Percentiles rank a stretch among this genome's conserved stretches.
Evolutionary conservation across 176 grass and related monocot genomes (phyloP).

Genomic region (Aegilops speltoides): DNA sequence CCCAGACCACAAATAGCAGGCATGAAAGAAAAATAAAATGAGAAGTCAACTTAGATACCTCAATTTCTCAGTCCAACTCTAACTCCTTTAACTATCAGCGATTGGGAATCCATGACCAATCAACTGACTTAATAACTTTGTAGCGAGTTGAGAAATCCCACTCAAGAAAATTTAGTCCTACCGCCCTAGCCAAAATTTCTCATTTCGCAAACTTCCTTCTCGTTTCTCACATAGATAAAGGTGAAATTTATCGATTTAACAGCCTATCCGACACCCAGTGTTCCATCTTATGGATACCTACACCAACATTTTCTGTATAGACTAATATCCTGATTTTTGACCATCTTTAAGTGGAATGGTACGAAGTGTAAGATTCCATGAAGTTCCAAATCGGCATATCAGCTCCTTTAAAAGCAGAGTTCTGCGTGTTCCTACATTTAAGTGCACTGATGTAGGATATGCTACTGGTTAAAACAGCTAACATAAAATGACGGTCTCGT

Average conservation of each 20-base stretch:
- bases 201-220: not conserved
- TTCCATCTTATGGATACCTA: not conserved
- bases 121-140: not conserved
- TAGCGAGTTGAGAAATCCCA: not conserved
- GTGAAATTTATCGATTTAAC: not conserved
- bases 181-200: not conserved
- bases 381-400: not conserved
- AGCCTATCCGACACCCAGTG: not conserved
- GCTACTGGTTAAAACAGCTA: not conserved
- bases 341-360: slow-evolving; percentile 1
- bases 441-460: not conserved
- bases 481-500: slow-evolving; percentile 4
- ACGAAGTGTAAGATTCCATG: not conserved
- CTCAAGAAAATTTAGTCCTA: not conserved
- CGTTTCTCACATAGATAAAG: not conserved
- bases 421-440: not conserved
- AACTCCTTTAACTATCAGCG: slow-evolving; percentile 6
- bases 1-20: not conserved
- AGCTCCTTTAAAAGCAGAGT: not conserved
- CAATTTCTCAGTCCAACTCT: not conserved
- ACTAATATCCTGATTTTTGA: not conserved
- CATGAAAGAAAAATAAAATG: not conserved
- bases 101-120: not conserved
- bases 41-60: not conserved
- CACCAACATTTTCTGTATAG: not conserved